A percentile compares a stretch with the other conserved stretches of the same genome.
Conservation (phyloP, 768 basidiomycete species). For the Termitomyces sp. region DNA sequence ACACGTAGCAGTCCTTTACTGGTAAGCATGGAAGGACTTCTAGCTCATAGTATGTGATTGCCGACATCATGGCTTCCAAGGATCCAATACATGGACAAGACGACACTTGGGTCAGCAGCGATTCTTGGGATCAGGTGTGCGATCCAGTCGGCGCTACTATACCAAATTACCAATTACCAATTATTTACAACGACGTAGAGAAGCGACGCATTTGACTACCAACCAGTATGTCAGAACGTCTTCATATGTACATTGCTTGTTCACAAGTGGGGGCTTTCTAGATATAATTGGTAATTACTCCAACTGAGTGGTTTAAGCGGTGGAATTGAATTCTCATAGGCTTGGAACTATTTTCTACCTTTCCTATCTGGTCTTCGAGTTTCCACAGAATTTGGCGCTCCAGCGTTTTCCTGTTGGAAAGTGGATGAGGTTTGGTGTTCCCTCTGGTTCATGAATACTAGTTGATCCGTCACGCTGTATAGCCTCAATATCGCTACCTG, state of each 20-base stretch:
- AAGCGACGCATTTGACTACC: conserved; percentile 57
- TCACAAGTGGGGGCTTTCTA: not conserved
- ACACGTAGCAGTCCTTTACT: conserved; percentile 44
- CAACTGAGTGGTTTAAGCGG: too few relatives aligned
- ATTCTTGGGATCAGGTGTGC: conserved; percentile 74
- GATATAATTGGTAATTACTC: conserved; percentile 72
- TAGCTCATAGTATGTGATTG: too few relatives aligned
- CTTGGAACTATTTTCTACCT: conserved; percentile 75
- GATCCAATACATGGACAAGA: conserved; percentile 80
- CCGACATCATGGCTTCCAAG: conserved; percentile 24
- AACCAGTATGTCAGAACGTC: conserved; percentile 36
- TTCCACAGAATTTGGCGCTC: conserved; percentile 68
- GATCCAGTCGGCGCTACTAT: too few relatives aligned
- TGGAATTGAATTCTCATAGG: too few relatives aligned
- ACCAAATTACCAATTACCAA: too few relatives aligned
- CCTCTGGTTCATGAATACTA: not conserved
- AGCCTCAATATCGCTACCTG: conserved; percentile 68
- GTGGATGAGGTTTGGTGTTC: conserved; percentile 64
- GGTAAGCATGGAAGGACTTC: conserved; percentile 30
- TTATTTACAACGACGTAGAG: too few relatives aligned
- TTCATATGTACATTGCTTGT: not conserved
- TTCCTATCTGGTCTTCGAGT: conserved; percentile 67
- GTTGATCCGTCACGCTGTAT: too few relatives aligned
- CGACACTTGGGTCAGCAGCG: conserved; percentile 60
- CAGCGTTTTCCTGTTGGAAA: conserved; percentile 72